phyloP scores from a whole-genome alignment of 495 filamentous ascomycete species.

The Paragyromitra xinjiangensis region DNA sequence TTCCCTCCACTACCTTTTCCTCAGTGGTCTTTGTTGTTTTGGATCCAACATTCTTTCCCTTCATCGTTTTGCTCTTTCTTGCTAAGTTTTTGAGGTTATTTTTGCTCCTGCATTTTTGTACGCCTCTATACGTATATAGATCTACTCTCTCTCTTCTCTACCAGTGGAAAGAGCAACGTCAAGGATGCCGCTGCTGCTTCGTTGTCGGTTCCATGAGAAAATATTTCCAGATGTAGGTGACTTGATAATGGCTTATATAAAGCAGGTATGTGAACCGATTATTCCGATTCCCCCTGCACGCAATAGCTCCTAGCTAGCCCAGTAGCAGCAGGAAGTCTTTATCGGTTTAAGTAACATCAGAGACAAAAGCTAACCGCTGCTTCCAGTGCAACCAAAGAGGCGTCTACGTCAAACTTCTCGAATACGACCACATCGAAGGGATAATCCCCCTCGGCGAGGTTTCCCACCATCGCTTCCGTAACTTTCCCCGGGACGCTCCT shows the following conservation, averaged over 20 bases:
- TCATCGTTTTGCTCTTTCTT: no score
- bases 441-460: constrained; percentile 97
- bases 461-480: constrained; percentile 86
- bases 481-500: constrained; percentile 82
- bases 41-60: no score
- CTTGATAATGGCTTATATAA: constrained; percentile 97
- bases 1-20: not conserved
- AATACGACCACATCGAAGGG: constrained; percentile 99
- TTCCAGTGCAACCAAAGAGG: constrained; percentile 94
- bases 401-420: constrained; percentile 96
- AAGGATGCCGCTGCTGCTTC: constrained; percentile 83
- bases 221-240: constrained; percentile 96
- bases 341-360: no score
- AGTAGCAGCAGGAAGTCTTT: no score
- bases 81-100: no score
- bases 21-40: no score
- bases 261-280: constrained; percentile 70
- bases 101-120: no score
- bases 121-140: no score
- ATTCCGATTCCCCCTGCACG: not conserved
- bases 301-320: not conserved
- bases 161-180: not conserved
- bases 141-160: no score
- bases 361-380: not conserved
- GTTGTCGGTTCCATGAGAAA: constrained; percentile 97